Conservation (phyloP, 768 basidiomycete species). For the Trametes coccinea region DNA sequence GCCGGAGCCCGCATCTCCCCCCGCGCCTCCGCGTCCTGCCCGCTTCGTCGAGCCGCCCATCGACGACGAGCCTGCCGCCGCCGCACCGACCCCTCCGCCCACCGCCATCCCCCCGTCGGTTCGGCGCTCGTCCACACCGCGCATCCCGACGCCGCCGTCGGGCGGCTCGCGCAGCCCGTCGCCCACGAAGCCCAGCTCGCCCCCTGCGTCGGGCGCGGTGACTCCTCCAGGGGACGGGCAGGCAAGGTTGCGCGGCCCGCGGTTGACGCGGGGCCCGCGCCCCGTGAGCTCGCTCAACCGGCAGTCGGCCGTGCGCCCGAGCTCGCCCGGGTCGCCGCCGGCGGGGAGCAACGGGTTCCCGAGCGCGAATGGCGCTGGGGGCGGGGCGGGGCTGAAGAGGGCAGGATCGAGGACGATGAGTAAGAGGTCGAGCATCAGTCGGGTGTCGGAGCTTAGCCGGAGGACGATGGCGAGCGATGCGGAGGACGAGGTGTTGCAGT, state of each 20-base stretch:
- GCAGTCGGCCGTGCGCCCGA: slow-evolving; percentile 35
- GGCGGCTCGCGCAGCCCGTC: slow-evolving; percentile 30
- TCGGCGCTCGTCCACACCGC: slow-evolving; percentile 32
- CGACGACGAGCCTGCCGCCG: slow-evolving; percentile 38
- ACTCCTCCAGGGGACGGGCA: slow-evolving; percentile 44
- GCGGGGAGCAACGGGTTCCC: slow-evolving; percentile 8
- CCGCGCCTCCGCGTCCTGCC: slow-evolving; percentile 4
- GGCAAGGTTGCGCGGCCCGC: slow-evolving; percentile 45
- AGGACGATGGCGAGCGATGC: slow-evolving; percentile 85
- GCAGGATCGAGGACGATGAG: slow-evolving; percentile 27
- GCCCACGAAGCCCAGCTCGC: slow-evolving; percentile 38
- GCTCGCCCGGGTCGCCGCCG: slow-evolving; percentile 19
- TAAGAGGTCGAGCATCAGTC: slow-evolving; percentile 35
- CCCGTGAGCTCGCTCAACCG: slow-evolving; percentile 58
- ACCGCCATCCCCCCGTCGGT: slow-evolving; percentile 11
- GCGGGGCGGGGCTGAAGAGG: slow-evolving; percentile 17
- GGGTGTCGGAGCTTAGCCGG: slow-evolving; percentile 48
- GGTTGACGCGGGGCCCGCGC: slow-evolving; percentile 51
- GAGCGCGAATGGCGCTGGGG: slow-evolving; percentile 2
- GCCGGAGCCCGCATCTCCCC: slow-evolving; percentile 23
- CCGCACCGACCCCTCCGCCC: slow-evolving; percentile 31
- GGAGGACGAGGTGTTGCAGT: slow-evolving; percentile 64
- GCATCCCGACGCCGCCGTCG: slow-evolving; percentile 39
- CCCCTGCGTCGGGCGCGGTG: slow-evolving; percentile 33
- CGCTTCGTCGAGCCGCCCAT: slow-evolving; percentile 51